Base-by-base conservation (phyloP, 164 flowering plant species). In the Buxus sempervirens region DNA sequence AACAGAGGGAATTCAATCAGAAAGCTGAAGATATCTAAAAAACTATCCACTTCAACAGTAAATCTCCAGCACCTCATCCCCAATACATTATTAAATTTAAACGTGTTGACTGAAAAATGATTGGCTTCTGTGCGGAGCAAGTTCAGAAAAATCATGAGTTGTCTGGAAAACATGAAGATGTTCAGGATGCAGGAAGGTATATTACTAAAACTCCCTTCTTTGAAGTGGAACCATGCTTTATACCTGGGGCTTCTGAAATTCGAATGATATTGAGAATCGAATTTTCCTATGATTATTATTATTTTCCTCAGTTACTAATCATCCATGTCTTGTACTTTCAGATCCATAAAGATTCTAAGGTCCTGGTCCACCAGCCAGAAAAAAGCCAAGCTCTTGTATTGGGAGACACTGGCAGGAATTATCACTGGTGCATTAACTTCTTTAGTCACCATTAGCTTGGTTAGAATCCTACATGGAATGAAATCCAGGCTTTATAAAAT, bases 351-450 rank as follows among this genome's bases (percentile, higher is more conserved):
- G 74, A 75, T 83, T 21, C 21, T 76, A 23, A 24, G 51, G 7
- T 77, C 83, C 53, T 82, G 73, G 79, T 66, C 79, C 71, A 13
- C 73, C 28, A 67, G 72, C 65, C 23, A 62, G 68, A 64, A 48
- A 64, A 75, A 55, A 60, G 54, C 62, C 5, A 76, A 22, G 62
- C 60, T 18, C 53, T 73, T 73, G 77, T 79, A 68, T 38, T 75
- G 72, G 83, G 91, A 80, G 32, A 67, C 76, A 21, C 6, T 81
- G 45, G 80, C 74, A 58, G 96, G 93, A 56, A 59, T 78, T 4
- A 10, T 82, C 32, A 23, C 84, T 60, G 96, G 96, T 13, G 70
- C 85, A 38, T 73, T 70, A 3, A 75, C 90, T 65, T 74, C 91
- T 28, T 32, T 88, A 16, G 66, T 85, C 63, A 60, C 78, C 19